Conservation (phyloP, 2,329 filamentous ascomycete genomes). For the Helicocarpus griseus region DNA sequence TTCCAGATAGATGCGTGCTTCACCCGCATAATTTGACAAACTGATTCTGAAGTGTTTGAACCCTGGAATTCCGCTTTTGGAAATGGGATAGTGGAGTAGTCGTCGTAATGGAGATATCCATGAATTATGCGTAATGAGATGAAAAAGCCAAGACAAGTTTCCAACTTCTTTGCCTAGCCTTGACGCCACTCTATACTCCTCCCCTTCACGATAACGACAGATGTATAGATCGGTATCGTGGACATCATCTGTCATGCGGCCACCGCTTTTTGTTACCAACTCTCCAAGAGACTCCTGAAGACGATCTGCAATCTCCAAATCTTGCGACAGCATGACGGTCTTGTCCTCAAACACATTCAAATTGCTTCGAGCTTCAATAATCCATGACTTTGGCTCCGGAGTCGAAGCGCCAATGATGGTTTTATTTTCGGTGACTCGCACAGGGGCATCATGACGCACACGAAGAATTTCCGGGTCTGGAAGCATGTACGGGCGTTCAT, state of each 20-base stretch:
- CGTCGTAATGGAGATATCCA: slow-evolving; percentile 80
- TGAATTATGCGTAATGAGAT: slow-evolving; percentile 75
- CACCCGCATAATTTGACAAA: slow-evolving; percentile 91
- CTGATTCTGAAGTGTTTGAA: slow-evolving; percentile 73
- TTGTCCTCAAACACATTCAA: slow-evolving; percentile 68
- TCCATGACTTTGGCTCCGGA: slow-evolving; percentile 33
- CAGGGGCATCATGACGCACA: slow-evolving; percentile 44
- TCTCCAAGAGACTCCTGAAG: slow-evolving; percentile 58
- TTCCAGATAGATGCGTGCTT: slow-evolving; percentile 85
- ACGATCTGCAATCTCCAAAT: slow-evolving; percentile 61
- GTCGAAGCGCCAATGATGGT: slow-evolving; percentile 60
- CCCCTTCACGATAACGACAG: slow-evolving; percentile 75
- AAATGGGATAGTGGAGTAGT: slow-evolving; percentile 82
- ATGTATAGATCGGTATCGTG: slow-evolving; percentile 72
- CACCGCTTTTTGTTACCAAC: slow-evolving; percentile 63
- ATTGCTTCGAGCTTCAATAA: slow-evolving; percentile 34
- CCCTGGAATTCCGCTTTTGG: slow-evolving; percentile 64
- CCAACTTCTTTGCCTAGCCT: slow-evolving; percentile 73
- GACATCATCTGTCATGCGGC: slow-evolving; percentile 55
- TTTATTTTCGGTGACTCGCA: slow-evolving; percentile 48
- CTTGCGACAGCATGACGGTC: slow-evolving; percentile 64
- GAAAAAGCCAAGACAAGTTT: slow-evolving; percentile 88
- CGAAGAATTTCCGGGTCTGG: slow-evolving; percentile 79
- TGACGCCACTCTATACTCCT: slow-evolving; percentile 67
- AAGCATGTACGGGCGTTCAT: slow-evolving; percentile 74